Evolutionary conservation across 2,329 filamentous ascomycete genomes (phyloP).

Genomic region (Metarhizium brunneum): DNA sequence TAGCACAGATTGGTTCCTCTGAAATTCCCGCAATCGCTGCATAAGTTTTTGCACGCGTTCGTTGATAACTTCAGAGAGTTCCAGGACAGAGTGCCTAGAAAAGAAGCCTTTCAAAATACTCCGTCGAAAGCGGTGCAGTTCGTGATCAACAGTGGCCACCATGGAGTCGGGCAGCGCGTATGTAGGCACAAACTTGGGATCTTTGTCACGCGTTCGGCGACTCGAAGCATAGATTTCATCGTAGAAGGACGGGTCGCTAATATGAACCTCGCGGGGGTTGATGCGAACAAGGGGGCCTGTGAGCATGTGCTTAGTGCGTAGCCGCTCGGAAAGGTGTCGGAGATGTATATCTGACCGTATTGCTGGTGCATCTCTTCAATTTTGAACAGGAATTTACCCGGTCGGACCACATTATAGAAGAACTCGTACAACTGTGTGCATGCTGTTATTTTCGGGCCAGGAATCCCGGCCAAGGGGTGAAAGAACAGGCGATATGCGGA

Average conservation of each 20-base stretch:
- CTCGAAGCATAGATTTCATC: conserved; percentile 10
- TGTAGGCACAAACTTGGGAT: neutral
- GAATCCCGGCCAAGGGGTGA: conserved; percentile 6
- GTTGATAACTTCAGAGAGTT: neutral
- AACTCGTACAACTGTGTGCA: conserved; percentile 1
- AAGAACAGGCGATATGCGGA: conserved; percentile 8
- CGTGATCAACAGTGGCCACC: conserved; percentile 2
- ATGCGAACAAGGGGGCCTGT: conserved; percentile 19
- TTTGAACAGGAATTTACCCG: neutral
- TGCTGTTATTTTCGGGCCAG: conserved; percentile 8
- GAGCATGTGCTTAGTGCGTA: neutral
- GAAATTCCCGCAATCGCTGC: neutral
- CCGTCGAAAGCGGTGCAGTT: conserved; percentile 1
- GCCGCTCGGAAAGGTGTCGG: neutral
- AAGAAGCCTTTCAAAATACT: conserved; percentile 8
- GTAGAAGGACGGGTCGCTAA: conserved; percentile 15
- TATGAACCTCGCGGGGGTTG: conserved; percentile 17
- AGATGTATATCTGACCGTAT: conserved; percentile 1
- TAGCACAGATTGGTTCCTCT: neutral
- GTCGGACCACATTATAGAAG: neutral
- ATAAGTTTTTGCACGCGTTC: neutral
- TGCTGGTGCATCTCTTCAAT: conserved; percentile 7
- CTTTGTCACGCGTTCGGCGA: conserved; percentile 3
- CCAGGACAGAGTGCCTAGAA: conserved; percentile 3
- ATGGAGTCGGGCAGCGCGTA: conserved; percentile 1